Base-by-base conservation (phyloP, 768 basidiomycete species). In the Tricholoma bakamatsutake region DNA sequence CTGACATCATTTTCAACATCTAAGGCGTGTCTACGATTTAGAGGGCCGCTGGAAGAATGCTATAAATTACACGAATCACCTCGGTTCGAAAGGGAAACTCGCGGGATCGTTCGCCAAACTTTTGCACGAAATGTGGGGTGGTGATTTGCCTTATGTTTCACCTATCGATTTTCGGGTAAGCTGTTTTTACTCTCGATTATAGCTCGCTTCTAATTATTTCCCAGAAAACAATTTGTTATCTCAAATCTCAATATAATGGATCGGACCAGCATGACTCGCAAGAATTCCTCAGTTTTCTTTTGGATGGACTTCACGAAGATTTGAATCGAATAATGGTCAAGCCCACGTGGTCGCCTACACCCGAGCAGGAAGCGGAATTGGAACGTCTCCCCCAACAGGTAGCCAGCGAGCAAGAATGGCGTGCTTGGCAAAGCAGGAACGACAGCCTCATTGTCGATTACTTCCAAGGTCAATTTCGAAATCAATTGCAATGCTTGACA, bases 401-500 rank as follows among this genome's bases (percentile, higher is more conserved):
- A 60, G 94, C 94, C 17, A 88, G 90, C 66, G 89, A 92, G 61
- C 83, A 90, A 64, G 96, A 98, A 71, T 99, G 96, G 96, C 77
- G 83, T 58, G 80, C 87, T 37, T 98, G 97, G 78, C 83, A 83
- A 67, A 83, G 83, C 74, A 80, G 91, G 54, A 93, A 98, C 66
- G 93, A 99, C 67, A 93, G 90, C 63, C 72, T 98, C 53, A 87
- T 99, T 52, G 97, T 98, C 28, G 95, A 98, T 70, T 90, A 88
- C 66, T 98, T 99, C 76, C 96, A 98, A 72, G 96, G 96, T 10
- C 97, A 98, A 69, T 98, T 97, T 69, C 78, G 92, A 59, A 98
- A 88, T 72, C 79, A 85, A 53, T 70, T 99, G 71, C 82, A 90
- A 63, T 99, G 96, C 69, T 66, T 93, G 66, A 96, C 89, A 4